Base-by-base conservation (phyloP, 2,329 filamentous ascomycete species). In the Cercospora sesami region DNA sequence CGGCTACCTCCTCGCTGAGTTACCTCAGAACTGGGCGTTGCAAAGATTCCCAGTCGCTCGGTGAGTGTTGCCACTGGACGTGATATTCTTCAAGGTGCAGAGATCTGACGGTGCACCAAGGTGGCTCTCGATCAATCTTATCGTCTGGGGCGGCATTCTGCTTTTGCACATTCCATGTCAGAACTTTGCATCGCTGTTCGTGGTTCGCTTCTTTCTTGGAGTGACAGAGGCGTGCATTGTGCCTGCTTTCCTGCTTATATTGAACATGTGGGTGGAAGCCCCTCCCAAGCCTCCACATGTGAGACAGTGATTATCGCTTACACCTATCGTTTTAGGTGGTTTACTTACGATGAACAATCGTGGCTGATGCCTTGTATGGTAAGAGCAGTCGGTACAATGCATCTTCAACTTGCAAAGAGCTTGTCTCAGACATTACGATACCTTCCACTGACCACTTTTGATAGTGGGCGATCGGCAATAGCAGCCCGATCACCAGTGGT, bases 191-290 rank as follows among this genome's bases (percentile, higher is more conserved):
- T 51, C 53, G 3, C 65, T 78, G 0, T 76, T 77, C 59, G 76
- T 74, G 0, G 75, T 78, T 4, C 75, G 75, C 1, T 74, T 78
- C 26, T 55, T 78, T 21, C 71, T 78, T 0, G 76, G 76, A 5
- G 57, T 76, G 12, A 73, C 72, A 53, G 76, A 77, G 57, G 69
- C 68, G 8, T 70, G 69, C 42, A 71, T 69, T 18, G 69, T 68
- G 26, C 69, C 69, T 2, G 69, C 68, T 0, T 71, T 70, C 14
- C 36, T 71, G 59, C 62, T 70, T 2, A 58, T 65, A 2, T 60
- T 69, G 59, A 68, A 59, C 23, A 71, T 71, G 69, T 36, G 7
- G 6, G 26, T 28, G 30, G 30, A 7, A 30, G 6, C 30, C 30
- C 30, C 8, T 1, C 4, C 7, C 30, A 30, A 30, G 30, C 30